A percentile compares a stretch with the other conserved stretches of the same genome.
Evolutionary conservation across 768 basidiomycete genomes (phyloP).

Genomic region (Auricularia auricula-judae): DNA sequence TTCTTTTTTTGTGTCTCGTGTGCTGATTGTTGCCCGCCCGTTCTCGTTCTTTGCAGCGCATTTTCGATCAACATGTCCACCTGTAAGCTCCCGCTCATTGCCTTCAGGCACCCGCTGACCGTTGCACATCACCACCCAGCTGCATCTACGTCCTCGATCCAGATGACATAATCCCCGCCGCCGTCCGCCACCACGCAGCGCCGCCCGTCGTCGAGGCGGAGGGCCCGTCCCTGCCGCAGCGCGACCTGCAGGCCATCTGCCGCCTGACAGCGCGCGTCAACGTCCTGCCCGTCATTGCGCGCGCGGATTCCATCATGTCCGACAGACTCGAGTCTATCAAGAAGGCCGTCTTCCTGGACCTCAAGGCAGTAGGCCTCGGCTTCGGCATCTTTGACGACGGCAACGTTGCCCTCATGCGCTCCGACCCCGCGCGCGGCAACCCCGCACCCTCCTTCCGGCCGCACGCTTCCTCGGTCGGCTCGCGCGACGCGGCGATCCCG

Average conservation of each 20-base stretch:
- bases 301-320: slow-evolving; percentile 71
- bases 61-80: slow-evolving; percentile 71
- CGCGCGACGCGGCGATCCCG: not conserved
- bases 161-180: slow-evolving; percentile 61
- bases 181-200: slow-evolving; percentile 58
- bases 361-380: slow-evolving; percentile 76
- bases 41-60: slow-evolving; percentile 36
- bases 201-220: slow-evolving; percentile 26
- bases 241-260: slow-evolving; percentile 74
- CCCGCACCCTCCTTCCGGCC: slow-evolving; percentile 45
- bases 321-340: slow-evolving; percentile 74
- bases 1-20: too few species aligned
- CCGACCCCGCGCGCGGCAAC: slow-evolving; percentile 8
- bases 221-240: slow-evolving; percentile 30
- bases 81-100: slow-evolving; percentile 36
- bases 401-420: not conserved
- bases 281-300: slow-evolving; percentile 76
- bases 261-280: slow-evolving; percentile 74
- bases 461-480: not conserved
- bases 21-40: slow-evolving; percentile 6
- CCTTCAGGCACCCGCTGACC: slow-evolving; percentile 4
- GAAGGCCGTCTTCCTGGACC: slow-evolving; percentile 65
- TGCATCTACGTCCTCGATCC: slow-evolving; percentile 86
- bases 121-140: slow-evolving; percentile 24
- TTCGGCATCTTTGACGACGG: slow-evolving; percentile 74